Evolutionary conservation across 176 grass and related monocot species (phyloP).

Genomic region (Pontederia paniculata): DNA sequence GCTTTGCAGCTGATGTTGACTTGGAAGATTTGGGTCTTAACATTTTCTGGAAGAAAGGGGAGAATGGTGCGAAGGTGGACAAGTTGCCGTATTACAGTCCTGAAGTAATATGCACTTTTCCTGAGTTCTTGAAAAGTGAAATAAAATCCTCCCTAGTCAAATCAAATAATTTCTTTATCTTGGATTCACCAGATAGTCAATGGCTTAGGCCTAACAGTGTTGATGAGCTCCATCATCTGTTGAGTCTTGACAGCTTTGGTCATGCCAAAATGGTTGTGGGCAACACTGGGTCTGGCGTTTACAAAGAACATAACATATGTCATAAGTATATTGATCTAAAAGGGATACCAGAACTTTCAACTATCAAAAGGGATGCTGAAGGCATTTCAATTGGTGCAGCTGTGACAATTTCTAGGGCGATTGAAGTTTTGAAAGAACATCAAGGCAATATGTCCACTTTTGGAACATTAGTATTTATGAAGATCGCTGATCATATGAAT

Average conservation of each 20-base stretch:
- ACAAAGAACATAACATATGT: slow-evolving; percentile 57
- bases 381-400: slow-evolving; percentile 67
- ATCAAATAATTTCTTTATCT: neutral
- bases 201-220: slow-evolving; percentile 55
- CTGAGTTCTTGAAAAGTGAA: slow-evolving; percentile 67
- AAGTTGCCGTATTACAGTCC: slow-evolving; percentile 44
- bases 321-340: slow-evolving; percentile 65
- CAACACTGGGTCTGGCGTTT: slow-evolving; percentile 78
- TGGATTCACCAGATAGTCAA: neutral
- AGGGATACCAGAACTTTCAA: slow-evolving; percentile 50
- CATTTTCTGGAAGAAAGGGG: slow-evolving; percentile 67
- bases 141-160: slow-evolving; percentile 35
- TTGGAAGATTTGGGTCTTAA: slow-evolving; percentile 87
- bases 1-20: slow-evolving; percentile 85
- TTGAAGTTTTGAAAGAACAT: slow-evolving; percentile 46
- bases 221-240: slow-evolving; percentile 33
- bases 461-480: slow-evolving; percentile 39
- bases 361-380: slow-evolving; percentile 26
- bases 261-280: slow-evolving; percentile 54
- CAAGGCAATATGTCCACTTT: neutral
- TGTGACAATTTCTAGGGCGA: slow-evolving; percentile 37
- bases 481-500: slow-evolving; percentile 85
- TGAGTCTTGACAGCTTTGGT: slow-evolving; percentile 23
- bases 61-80: slow-evolving; percentile 19
- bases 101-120: slow-evolving; percentile 41